Percentiles rank a stretch among this genome's conserved stretches.
phyloP scores from a whole-genome alignment of 2,329 filamentous ascomycete species.

The Sclerotinia minor region DNA sequence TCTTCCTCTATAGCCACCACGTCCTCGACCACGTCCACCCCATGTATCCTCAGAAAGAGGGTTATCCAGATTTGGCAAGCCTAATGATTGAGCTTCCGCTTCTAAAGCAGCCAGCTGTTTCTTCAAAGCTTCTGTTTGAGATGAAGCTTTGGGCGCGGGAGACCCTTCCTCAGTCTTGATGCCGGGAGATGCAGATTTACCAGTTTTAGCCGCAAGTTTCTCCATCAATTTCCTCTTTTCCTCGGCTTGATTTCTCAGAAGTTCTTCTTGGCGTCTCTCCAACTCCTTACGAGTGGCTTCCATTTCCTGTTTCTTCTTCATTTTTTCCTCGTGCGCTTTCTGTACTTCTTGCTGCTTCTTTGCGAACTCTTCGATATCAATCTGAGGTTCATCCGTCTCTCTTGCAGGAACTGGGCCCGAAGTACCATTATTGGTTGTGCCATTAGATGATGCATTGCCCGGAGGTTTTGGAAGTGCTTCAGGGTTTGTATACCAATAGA shows the following conservation, averaged over 20 bases:
- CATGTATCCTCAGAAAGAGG: slow-evolving; percentile 49
- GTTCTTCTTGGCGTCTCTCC: slow-evolving; percentile 61
- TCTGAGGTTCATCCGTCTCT: slow-evolving; percentile 47
- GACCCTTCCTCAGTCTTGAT: slow-evolving; percentile 28
- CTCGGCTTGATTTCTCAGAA: slow-evolving; percentile 62
- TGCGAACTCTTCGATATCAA: slow-evolving; percentile 70
- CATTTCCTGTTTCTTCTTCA: slow-evolving; percentile 61
- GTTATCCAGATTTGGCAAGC: slow-evolving; percentile 54
- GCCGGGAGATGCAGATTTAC: slow-evolving; percentile 33
- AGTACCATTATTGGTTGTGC: slow-evolving; percentile 37
- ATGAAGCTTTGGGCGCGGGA: slow-evolving; percentile 29
- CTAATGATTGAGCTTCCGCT: slow-evolving; percentile 68
- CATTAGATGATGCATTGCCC: slow-evolving; percentile 39
- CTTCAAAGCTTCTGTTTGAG: slow-evolving; percentile 64
- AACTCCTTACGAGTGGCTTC: slow-evolving; percentile 63
- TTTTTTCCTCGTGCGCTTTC: slow-evolving; percentile 64
- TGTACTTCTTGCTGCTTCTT: slow-evolving; percentile 72
- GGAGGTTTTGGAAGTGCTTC: slow-evolving; percentile 39
- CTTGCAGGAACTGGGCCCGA: slow-evolving; percentile 30
- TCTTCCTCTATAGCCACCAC: slow-evolving; percentile 43
- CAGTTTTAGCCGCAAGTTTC: slow-evolving; percentile 58
- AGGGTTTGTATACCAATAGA: slow-evolving; percentile 71
- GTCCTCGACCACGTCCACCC: slow-evolving; percentile 46
- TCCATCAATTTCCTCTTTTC: slow-evolving; percentile 63
- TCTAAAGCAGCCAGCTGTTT: slow-evolving; percentile 72